Evolutionary conservation across 202 grass and related monocot species (phyloP).

Genomic region (Elaeis oleifera): DNA sequence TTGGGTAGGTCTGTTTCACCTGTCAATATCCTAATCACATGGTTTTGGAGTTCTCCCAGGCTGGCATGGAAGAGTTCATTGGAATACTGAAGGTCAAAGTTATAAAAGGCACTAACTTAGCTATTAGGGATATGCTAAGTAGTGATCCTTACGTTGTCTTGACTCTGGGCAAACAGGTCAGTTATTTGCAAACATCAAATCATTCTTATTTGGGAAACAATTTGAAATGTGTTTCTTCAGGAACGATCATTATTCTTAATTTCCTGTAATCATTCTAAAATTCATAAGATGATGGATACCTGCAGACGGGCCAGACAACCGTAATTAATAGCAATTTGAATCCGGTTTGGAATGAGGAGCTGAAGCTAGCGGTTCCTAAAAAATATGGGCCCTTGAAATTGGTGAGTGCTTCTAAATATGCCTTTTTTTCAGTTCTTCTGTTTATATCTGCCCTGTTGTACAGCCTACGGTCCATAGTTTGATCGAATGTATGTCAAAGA

Average conservation of each 20-base stretch:
- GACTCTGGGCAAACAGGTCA: slow-evolving; percentile 64
- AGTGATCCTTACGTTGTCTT: slow-evolving; percentile 68
- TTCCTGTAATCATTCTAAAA: background rate
- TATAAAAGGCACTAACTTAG: slow-evolving; percentile 55
- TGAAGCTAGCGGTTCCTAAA: slow-evolving; percentile 58
- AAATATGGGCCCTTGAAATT: slow-evolving; percentile 51
- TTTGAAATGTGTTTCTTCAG: background rate
- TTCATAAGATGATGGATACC: slow-evolving; percentile 6
- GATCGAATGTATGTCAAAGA: too few relatives aligned
- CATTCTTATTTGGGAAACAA: too few relatives aligned
- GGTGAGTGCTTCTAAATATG: slow-evolving; percentile 16
- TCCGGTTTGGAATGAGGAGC: slow-evolving; percentile 72
- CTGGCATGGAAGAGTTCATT: slow-evolving; percentile 78
- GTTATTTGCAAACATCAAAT: background rate
- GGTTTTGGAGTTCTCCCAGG: slow-evolving; percentile 21
- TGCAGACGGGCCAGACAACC: slow-evolving; percentile 53
- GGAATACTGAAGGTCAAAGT: slow-evolving; percentile 71
- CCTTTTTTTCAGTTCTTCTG: background rate
- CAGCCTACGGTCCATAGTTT: too few relatives aligned
- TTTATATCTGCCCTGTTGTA: too few relatives aligned
- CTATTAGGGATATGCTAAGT: slow-evolving; percentile 55
- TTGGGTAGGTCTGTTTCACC: too few relatives aligned
- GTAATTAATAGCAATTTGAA: slow-evolving; percentile 63
- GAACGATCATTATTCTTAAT: background rate
- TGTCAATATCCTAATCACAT: background rate